Conservation (phyloP, 2,329 filamentous ascomycete genomes). For the Arthrocladium fulminans region DNA sequence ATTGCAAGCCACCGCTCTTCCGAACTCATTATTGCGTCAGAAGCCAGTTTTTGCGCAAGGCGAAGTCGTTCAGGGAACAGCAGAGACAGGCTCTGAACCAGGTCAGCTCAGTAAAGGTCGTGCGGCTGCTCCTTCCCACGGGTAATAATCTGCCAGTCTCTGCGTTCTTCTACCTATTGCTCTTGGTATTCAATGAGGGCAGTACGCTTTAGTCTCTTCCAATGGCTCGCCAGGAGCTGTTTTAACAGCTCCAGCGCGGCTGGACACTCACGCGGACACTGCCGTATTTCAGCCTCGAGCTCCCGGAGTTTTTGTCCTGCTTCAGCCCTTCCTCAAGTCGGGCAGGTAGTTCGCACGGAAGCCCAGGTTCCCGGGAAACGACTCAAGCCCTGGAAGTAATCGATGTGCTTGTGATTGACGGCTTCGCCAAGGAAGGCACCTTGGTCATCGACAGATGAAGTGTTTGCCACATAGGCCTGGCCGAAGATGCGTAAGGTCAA, state of each 20-base stretch:
- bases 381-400: slow-evolving; percentile 17
- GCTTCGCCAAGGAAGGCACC: slow-evolving; percentile 14
- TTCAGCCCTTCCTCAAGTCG: slow-evolving; percentile 13
- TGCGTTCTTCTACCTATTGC: slow-evolving; percentile 13
- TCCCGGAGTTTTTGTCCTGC: slow-evolving; percentile 7
- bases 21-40: background rate
- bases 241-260: background rate
- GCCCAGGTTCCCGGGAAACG: slow-evolving; percentile 13
- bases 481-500: slow-evolving; percentile 12
- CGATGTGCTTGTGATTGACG: slow-evolving; percentile 14
- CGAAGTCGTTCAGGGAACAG: slow-evolving; percentile 11
- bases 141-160: slow-evolving; percentile 15
- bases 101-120: slow-evolving; percentile 4
- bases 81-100: slow-evolving; percentile 7
- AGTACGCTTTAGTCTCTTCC: background rate
- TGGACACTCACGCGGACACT: background rate
- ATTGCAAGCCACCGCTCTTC: background rate
- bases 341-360: slow-evolving; percentile 12
- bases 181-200: slow-evolving; percentile 10
- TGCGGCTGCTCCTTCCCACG: slow-evolving; percentile 12
- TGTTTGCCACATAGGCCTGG: slow-evolving; percentile 14
- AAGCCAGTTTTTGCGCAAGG: slow-evolving; percentile 9
- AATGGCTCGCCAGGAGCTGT: background rate
- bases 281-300: slow-evolving; percentile 10
- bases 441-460: slow-evolving; percentile 17